Percentiles rank a stretch among this genome's conserved stretches.
Conservation (phyloP, 352 stramenopile genomes). For the Phytophthora uliginosa region DNA sequence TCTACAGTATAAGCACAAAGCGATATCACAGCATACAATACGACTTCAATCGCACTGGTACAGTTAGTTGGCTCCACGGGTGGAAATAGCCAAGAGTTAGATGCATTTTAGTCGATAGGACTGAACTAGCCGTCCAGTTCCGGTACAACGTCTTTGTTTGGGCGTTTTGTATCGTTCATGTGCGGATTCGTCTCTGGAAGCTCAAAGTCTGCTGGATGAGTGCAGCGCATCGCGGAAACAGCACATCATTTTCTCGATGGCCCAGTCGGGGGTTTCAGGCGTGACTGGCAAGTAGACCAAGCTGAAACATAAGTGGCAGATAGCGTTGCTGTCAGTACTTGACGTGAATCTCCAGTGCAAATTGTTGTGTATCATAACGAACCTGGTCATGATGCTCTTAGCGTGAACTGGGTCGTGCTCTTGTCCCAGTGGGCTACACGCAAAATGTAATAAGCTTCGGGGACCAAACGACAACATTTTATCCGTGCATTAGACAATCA, state of each 20-base stretch:
- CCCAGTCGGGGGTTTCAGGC: slow-evolving; percentile 80
- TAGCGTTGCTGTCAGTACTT: neutral
- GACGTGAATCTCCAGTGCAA: neutral
- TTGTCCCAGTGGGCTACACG: slow-evolving; percentile 49
- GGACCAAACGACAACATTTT: too few species aligned
- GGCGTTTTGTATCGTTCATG: neutral
- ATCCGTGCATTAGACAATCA: neutral
- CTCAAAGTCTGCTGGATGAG: slow-evolving; percentile 40
- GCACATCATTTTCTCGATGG: slow-evolving; percentile 80
- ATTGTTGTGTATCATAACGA: slow-evolving; percentile 12
- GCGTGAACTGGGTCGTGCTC: slow-evolving; percentile 67
- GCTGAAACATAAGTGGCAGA: slow-evolving; percentile 31
- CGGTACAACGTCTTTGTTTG: neutral
- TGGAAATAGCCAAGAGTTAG: too few species aligned
- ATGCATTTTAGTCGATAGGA: neutral
- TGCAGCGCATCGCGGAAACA: slow-evolving; percentile 67
- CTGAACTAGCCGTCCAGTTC: slow-evolving; percentile 9
- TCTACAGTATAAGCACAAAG: neutral
- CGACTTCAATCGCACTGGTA: neutral
- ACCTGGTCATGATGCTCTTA: slow-evolving; percentile 85
- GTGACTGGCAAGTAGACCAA: slow-evolving; percentile 86
- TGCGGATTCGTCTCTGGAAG: neutral
- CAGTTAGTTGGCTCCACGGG: too few species aligned
- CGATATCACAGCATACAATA: neutral
- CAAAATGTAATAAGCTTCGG: neutral